Percentiles rank a stretch among this genome's conserved stretches.
These are phyloP conservation scores for Erodium moschatum DNA, from an alignment of 441 rosid species.

Conservation along the genomic window DNA sequence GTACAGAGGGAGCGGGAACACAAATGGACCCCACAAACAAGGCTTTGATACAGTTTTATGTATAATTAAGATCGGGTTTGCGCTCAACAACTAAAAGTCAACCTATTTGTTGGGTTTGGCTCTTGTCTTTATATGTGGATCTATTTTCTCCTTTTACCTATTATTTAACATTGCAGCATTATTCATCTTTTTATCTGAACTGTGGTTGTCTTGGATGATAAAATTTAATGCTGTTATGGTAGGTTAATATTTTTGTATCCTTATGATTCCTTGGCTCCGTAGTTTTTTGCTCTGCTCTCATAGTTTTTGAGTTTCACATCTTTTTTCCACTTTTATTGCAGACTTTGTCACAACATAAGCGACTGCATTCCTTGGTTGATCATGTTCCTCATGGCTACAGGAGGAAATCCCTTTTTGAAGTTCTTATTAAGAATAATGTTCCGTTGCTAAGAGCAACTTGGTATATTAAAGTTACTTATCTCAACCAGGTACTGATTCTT, in stretches of 20 bases:
- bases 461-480: slow-evolving; percentile 93
- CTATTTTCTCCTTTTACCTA: neutral
- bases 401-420: slow-evolving; percentile 73
- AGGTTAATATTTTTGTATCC: too few species aligned
- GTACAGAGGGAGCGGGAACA: neutral
- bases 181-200: too few species aligned
- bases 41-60: neutral
- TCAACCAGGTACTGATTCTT: slow-evolving; percentile 66
- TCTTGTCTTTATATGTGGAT: neutral
- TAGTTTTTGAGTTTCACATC: neutral
- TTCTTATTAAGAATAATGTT: slow-evolving; percentile 87
- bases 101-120: neutral
- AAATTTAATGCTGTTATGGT: too few species aligned
- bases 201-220: too few species aligned
- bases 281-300: neutral
- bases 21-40: neutral
- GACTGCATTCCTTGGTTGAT: slow-evolving; percentile 76
- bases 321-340: slow-evolving; percentile 25
- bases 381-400: slow-evolving; percentile 78
- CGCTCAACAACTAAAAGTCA: neutral
- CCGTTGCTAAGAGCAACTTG: slow-evolving; percentile 95
- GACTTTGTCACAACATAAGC: slow-evolving; percentile 89
- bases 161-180: neutral
- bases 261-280: too few species aligned
- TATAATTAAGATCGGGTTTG: neutral